These are phyloP conservation scores for Yamadazyma ubonensis DNA, from an alignment of 805 yeast species.

Conservation along the genomic window DNA sequence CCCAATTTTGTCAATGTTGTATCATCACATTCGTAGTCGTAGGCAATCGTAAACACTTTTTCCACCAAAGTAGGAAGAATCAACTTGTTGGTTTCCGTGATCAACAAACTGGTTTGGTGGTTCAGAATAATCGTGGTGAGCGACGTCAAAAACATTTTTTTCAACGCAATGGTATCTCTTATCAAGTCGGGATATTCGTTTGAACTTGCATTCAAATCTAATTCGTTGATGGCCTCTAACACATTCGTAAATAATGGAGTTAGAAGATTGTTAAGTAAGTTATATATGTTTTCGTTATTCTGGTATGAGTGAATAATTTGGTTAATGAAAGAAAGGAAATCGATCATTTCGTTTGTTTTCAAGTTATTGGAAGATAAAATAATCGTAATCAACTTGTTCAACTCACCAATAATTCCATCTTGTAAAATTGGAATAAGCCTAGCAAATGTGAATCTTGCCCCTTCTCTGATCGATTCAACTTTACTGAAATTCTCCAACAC, in stretches of 20 bases:
- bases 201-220: constrained; percentile 28
- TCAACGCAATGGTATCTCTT: constrained; percentile 64
- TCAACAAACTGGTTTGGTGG: constrained; percentile 72
- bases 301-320: constrained; percentile 82
- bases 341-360: constrained; percentile 65
- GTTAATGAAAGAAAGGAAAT: constrained; percentile 81
- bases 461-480: constrained; percentile 72
- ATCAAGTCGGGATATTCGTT: constrained; percentile 48
- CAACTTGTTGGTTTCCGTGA: constrained; percentile 64
- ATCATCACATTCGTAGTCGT: constrained; percentile 36
- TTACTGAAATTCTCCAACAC: constrained; percentile 74
- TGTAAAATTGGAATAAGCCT: constrained; percentile 75
- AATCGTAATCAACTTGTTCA: constrained; percentile 67
- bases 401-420: constrained; percentile 43
- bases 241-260: constrained; percentile 67
- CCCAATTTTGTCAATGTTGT: constrained; percentile 62
- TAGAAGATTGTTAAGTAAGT: constrained; percentile 67
- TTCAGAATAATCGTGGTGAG: constrained; percentile 71
- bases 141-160: constrained; percentile 68
- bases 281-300: constrained; percentile 64
- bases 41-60: constrained; percentile 63
- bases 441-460: constrained; percentile 83
- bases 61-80: constrained; percentile 60
- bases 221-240: constrained; percentile 28
- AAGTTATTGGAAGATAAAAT: constrained; percentile 56